These are phyloP conservation scores for Paecilomyces dactylethromorphus DNA, from an alignment of 2,329 filamentous ascomycete species.

Conservation along the genomic window DNA sequence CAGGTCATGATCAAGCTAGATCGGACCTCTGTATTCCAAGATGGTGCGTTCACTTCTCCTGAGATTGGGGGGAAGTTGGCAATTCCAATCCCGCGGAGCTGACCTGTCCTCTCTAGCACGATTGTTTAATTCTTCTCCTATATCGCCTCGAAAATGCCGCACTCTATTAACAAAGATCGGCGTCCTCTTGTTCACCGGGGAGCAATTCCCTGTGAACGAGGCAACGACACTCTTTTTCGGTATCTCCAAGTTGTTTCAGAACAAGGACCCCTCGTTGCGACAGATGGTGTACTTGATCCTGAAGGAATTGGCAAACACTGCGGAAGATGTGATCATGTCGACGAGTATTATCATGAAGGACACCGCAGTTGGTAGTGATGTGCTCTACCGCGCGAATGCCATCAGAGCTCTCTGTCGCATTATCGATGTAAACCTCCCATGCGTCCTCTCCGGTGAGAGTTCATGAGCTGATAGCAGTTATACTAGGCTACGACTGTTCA, in stretches of 20 bases:
- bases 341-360: constrained; percentile 99
- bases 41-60: constrained; percentile 59
- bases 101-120: constrained; percentile 59
- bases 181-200: constrained; percentile 90
- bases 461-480: constrained; percentile 8
- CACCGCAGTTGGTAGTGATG: constrained; percentile 88
- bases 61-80: constrained; percentile 11
- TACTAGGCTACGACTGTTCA: constrained; percentile 85
- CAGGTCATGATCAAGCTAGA: constrained; percentile 93
- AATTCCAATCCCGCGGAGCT: constrained; percentile 14
- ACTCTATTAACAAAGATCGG: constrained; percentile 96
- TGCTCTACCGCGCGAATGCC: constrained; percentile 89
- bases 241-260: constrained; percentile 98
- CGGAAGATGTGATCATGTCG: constrained; percentile 99
- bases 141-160: constrained; percentile 94
- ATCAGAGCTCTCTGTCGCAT: constrained; percentile 93
- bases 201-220: constrained; percentile 95
- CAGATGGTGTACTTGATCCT: constrained; percentile 99
- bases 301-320: constrained; percentile 92
- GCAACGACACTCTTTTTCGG: constrained; percentile 98
- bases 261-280: constrained; percentile 94
- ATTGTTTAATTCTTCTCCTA: constrained; percentile 94
- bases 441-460: constrained; percentile 2
- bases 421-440: constrained; percentile 66
- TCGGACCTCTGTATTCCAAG: constrained; percentile 95